Conservation (phyloP, 2,329 filamentous ascomycete species). For the Metarhizium anisopliae region DNA sequence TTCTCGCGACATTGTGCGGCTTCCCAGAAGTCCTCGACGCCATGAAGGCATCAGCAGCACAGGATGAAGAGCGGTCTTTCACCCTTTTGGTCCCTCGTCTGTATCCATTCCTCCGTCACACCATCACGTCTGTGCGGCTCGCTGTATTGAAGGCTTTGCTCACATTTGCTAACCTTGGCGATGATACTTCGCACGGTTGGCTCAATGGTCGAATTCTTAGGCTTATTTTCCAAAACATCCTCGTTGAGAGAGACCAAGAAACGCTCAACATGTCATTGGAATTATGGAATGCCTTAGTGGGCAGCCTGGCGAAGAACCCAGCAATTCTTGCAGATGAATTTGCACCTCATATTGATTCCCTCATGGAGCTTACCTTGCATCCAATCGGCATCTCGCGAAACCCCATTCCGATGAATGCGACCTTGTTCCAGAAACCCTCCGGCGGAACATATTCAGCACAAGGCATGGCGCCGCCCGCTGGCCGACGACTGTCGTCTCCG, state of each 20-base stretch:
- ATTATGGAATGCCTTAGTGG: conserved; percentile 74
- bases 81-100: conserved; percentile 84
- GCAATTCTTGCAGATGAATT: conserved; percentile 65
- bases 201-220: conserved; percentile 82
- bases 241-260: conserved; percentile 82
- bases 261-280: conserved; percentile 78
- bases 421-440: conserved; percentile 87
- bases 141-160: conserved; percentile 87
- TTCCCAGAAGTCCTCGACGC: conserved; percentile 87
- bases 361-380: conserved; percentile 77
- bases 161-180: conserved; percentile 84
- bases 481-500: conserved; percentile 39
- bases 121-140: conserved; percentile 89
- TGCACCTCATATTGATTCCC: conserved; percentile 62
- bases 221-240: conserved; percentile 86
- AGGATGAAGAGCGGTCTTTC: conserved; percentile 82
- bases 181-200: conserved; percentile 77
- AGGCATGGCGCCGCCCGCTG: conserved; percentile 33
- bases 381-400: conserved; percentile 88
- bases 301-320: conserved; percentile 55
- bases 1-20: conserved; percentile 88
- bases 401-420: conserved; percentile 84
- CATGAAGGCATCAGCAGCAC: conserved; percentile 82
- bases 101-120: conserved; percentile 93
- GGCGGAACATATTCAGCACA: conserved; percentile 66